phyloP scores from a whole-genome alignment of 768 basidiomycete species.

The Pleurotus citrinopileatus region DNA sequence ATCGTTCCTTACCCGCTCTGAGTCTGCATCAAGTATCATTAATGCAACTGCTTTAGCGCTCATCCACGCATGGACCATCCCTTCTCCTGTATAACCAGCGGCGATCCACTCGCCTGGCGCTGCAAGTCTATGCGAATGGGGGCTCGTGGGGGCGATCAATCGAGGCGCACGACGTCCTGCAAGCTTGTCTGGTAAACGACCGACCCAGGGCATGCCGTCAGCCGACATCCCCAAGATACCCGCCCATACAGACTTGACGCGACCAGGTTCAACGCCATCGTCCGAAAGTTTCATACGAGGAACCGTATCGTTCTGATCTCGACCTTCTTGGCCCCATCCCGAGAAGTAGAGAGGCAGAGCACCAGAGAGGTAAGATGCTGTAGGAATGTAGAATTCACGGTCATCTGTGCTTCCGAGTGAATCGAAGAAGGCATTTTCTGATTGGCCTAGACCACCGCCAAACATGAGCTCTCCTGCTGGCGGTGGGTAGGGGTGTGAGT shows the following conservation, averaged over 20 bases:
- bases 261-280: conserved; percentile 35
- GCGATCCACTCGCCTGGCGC: conserved; percentile 67
- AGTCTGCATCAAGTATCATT: conserved; percentile 51
- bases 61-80: conserved; percentile 72
- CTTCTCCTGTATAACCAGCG: conserved; percentile 71
- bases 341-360: conserved; percentile 55
- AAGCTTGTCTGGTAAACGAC: conserved; percentile 49
- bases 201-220: conserved; percentile 70
- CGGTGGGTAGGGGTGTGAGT: conserved; percentile 14
- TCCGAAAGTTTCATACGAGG: neutral
- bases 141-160: neutral
- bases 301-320: neutral
- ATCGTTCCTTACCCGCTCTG: conserved; percentile 5
- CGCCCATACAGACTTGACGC: conserved; percentile 59
- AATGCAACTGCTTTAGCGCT: conserved; percentile 54
- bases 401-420: conserved; percentile 40
- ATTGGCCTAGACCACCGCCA: conserved; percentile 46
- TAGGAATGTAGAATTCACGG: conserved; percentile 22
- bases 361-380: conserved; percentile 27
- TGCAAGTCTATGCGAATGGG: conserved; percentile 16
- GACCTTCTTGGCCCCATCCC: conserved; percentile 33
- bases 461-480: conserved; percentile 57
- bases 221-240: conserved; percentile 62
- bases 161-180: conserved; percentile 26
- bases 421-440: conserved; percentile 23